Evolutionary conservation across 2,329 filamentous ascomycete species (phyloP).

Genomic region (Camillea tinctor): DNA sequence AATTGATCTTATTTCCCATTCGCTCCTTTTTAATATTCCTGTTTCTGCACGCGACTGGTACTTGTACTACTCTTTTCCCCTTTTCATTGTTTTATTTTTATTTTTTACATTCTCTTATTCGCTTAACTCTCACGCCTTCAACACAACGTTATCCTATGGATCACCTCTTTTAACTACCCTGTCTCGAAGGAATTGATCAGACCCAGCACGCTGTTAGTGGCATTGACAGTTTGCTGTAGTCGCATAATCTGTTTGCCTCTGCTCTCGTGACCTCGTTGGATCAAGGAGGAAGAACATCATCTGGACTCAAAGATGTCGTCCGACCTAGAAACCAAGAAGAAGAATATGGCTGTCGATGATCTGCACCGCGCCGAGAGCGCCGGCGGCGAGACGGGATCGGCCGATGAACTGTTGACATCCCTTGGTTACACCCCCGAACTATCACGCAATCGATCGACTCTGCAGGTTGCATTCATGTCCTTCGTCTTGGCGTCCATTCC

Average conservation of each 20-base stretch:
- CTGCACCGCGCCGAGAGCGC: conserved; percentile 9
- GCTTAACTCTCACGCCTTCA: neutral
- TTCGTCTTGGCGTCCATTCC: conserved; percentile 75
- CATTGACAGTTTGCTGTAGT: neutral
- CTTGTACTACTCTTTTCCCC: neutral
- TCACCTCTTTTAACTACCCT: neutral
- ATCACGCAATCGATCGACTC: conserved; percentile 62
- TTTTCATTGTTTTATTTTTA: neutral
- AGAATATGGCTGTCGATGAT: conserved; percentile 10
- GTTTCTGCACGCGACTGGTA: neutral
- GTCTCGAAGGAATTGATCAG: neutral
- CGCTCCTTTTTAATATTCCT: neutral
- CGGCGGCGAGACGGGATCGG: conserved; percentile 40
- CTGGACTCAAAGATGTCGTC: neutral
- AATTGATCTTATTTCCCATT: neutral
- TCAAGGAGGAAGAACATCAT: neutral
- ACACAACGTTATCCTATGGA: neutral
- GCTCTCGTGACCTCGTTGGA: neutral
- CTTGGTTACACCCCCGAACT: conserved; percentile 68
- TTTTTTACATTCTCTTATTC: too few relatives aligned
- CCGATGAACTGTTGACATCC: conserved; percentile 61
- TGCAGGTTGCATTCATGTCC: conserved; percentile 72
- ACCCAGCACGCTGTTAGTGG: neutral
- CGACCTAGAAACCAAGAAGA: conserved; percentile 18
- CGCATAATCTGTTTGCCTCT: neutral